Evolutionary conservation across 192 early-diverging fungal species (phyloP), one percentile per base, ranked within the genome.

Genomic region (Backusella liffmaniae): DNA sequence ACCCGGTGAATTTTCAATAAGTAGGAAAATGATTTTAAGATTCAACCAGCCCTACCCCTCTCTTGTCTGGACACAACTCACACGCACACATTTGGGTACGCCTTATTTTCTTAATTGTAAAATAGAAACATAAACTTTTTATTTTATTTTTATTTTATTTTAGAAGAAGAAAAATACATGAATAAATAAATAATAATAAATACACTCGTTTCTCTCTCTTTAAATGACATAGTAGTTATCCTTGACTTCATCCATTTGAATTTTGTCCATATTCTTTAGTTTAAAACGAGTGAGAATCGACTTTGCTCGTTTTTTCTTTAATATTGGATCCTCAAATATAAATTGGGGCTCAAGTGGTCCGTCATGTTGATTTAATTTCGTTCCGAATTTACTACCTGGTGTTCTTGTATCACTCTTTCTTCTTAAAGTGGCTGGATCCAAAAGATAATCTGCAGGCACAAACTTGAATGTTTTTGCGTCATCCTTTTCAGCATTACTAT

Each of bases 351-450:
- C 35, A n/a, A 35, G 66, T 36, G 30, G 66, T 67, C 32, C 30
- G 4, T 69, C 35, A n/a, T 69, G 67, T 69, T 69, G 67, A 69
- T 37, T 69, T 41, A 69, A 69, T 69, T 21, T 41, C 7, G 67
- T 41, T 69, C 67, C 67, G 37, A 69, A 37, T 37, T 29, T 62
- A 62, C 56, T 26, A 62, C 56, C 56, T 56, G n/a, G 8, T 56
- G 53, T 56, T 62, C 23, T 62, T 26, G 56, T 62, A 29, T 62
- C 67, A 37, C 67, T 26, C 18, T 36, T 69, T 21, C n/a, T 37
- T 69, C 67, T 35, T 37, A 69, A 69, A n/a, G 67, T 69, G 67
- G 67, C 37, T 69, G 67, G 67, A 69, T 69, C 67, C 67, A 69
- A 41, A 41, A 69, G 67, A 41, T 13, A 69, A 41, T 69, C 67